Evolutionary conservation across 2,329 filamentous ascomycete genomes (phyloP).

Genomic region (Phialemoniopsis sp.): DNA sequence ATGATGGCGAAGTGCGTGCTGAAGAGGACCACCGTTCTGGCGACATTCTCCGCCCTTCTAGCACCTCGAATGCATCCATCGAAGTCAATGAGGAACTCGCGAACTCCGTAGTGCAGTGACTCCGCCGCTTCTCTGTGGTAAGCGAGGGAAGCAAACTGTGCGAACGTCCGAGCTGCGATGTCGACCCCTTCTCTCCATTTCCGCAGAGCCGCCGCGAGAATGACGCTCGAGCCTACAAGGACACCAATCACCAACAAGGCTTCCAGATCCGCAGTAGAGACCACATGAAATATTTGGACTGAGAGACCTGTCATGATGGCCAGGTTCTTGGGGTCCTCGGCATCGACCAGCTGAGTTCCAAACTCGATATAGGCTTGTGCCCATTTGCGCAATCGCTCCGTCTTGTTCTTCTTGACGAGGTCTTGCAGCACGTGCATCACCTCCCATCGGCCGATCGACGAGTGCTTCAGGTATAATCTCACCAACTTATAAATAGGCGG

Average conservation of each 20-base stretch:
- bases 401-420: constrained; percentile 13
- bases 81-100: not conserved
- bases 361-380: constrained; percentile 1
- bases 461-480: constrained; percentile 13
- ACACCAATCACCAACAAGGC: not conserved
- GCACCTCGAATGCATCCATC: not conserved
- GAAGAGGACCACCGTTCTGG: not conserved
- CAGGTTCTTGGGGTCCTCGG: not conserved
- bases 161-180: not conserved
- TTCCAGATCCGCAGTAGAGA: not conserved
- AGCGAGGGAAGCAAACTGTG: not conserved
- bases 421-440: constrained; percentile 14
- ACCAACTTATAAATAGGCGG: too few relatives aligned
- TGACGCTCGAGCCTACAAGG: not conserved
- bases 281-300: not conserved
- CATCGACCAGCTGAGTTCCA: not conserved
- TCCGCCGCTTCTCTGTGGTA: not conserved
- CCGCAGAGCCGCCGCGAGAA: not conserved
- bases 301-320: not conserved
- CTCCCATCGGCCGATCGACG: constrained; percentile 14
- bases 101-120: not conserved
- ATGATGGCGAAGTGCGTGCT: not conserved
- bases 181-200: not conserved
- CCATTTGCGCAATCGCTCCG: constrained; percentile 14
- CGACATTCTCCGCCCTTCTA: not conserved